Evolutionary conservation across 208 protist genomes (phyloP).

Genomic region (Leishmania martiniquensis): DNA sequence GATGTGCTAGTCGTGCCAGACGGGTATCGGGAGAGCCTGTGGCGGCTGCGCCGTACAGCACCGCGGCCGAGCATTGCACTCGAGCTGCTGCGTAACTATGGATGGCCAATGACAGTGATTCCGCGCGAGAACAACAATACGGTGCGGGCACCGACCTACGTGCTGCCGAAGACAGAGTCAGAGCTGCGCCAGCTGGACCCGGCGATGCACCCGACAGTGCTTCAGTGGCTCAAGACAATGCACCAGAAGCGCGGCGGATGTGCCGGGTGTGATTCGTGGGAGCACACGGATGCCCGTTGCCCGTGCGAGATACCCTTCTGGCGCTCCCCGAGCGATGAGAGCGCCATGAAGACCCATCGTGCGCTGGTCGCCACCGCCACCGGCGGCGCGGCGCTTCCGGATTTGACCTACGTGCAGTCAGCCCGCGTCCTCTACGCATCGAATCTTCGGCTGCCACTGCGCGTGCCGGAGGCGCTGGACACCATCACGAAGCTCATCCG

Average conservation of each 20-base stretch:
- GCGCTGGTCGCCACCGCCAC: slow-evolving; percentile 17
- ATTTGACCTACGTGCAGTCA: slow-evolving; percentile 60
- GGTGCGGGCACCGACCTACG: slow-evolving; percentile 34
- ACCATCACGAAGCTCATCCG: slow-evolving; percentile 61
- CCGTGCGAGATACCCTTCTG: slow-evolving; percentile 79
- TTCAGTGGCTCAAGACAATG: slow-evolving; percentile 61
- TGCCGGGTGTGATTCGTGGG: slow-evolving; percentile 75
- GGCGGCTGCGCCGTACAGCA: slow-evolving; percentile 62
- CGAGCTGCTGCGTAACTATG: slow-evolving; percentile 74
- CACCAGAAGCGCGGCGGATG: slow-evolving; percentile 68
- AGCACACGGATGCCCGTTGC: slow-evolving; percentile 63
- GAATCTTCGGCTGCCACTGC: slow-evolving; percentile 64
- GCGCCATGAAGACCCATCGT: slow-evolving; percentile 27
- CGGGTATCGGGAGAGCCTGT: slow-evolving; percentile 77
- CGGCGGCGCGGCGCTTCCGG: slow-evolving; percentile 21
- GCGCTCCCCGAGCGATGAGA: slow-evolving; percentile 40
- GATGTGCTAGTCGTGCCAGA: slow-evolving; percentile 59
- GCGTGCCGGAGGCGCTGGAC: slow-evolving; percentile 57
- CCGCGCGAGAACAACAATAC: slow-evolving; percentile 41
- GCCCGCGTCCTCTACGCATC: slow-evolving; percentile 66
- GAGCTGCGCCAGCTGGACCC: slow-evolving; percentile 61
- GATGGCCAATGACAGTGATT: slow-evolving; percentile 28
- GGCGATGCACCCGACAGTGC: slow-evolving; percentile 72
- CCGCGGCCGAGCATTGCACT: slow-evolving; percentile 68
- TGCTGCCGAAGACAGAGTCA: slow-evolving; percentile 45